Evolutionary conservation across 129 eudicot genomes (phyloP), one percentile per base, ranked within the genome.

Genomic region (Dittrichia graveolens): DNA sequence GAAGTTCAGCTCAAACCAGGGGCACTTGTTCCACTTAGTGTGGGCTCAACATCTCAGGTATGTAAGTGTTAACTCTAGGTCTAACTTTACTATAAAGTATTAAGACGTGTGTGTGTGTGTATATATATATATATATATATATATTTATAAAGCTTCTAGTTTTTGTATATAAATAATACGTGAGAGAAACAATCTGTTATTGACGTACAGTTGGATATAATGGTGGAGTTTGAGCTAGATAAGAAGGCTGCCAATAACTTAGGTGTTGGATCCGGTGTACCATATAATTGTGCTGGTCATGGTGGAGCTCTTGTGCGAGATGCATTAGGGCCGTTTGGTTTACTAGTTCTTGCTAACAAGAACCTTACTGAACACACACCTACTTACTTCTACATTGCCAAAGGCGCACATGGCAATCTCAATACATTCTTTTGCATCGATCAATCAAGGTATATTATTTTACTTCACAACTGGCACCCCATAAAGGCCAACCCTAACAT

Each of bases 151-250:
- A 8, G 15, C 14, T 69, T 15, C 5, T 69, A 9, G 48, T 54
- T 69, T n/a, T 58, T 35, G 38, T 67, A 7, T 45, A 15, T 56
- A 24, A 31, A 47, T 67, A 6, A 58, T 49, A 76, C 5, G n/a
- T 13, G 38, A 18, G 13, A 24, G 56, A 48, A 9, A 37, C 14
- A 39, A 49, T 40, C 11, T 61, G 12, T 78, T 9, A 19, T 50
- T 76, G 52, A 60, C n/a, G n/a, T n/a, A n/a, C 85, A 93, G 98
- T 72, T 87, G 50, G 98, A 94, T 67, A 88, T 94, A 41, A 61
- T 75, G 74, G 96, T 91, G 3, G 96, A 90, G 79, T 86, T 94
- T 63, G 88, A 82, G 77, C 46, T 94, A 2, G 88, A 90, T 35
- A 18, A 75, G 60, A 81, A 79, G 41, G 78, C 82, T 12, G 34